phyloP scores from a whole-genome alignment of 2,329 filamentous ascomycete genomes.

The Calonectria multiphialidica region DNA sequence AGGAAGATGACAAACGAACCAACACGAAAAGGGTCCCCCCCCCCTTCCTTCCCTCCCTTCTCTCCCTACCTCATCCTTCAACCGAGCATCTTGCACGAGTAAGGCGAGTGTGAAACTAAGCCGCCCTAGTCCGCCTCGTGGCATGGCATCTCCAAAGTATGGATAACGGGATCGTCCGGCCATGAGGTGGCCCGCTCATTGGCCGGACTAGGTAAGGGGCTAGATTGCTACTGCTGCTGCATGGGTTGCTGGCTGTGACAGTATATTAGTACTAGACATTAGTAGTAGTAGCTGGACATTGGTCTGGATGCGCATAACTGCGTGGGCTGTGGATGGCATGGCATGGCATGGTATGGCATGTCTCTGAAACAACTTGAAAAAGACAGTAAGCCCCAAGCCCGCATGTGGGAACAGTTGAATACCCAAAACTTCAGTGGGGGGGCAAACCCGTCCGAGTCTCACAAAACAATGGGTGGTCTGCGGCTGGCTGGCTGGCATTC shows the following conservation, averaged over 20 bases:
- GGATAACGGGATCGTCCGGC: neutral
- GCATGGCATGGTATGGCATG: too few relatives aligned
- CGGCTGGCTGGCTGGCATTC: neutral
- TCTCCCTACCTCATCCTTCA: too few relatives aligned
- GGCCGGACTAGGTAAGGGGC: neutral
- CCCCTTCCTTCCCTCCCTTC: too few relatives aligned
- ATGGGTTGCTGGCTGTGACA: too few relatives aligned
- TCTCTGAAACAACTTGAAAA: neutral
- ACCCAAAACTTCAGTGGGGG: neutral
- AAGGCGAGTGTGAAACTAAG: neutral
- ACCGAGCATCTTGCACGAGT: constrained; percentile 10
- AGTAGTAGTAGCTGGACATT: too few relatives aligned
- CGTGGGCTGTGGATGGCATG: too few relatives aligned
- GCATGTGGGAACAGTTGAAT: neutral
- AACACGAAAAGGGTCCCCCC: neutral
- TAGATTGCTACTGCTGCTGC: neutral
- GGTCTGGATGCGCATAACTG: too few relatives aligned
- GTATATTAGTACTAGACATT: too few relatives aligned
- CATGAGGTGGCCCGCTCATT: neutral
- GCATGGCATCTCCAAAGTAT: neutral
- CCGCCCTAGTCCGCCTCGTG: neutral
- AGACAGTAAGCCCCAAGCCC: neutral
- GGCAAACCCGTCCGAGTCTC: neutral
- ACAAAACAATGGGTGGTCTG: neutral
- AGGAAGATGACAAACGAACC: neutral